A percentile compares a stretch with the other conserved stretches of the same genome.
These are phyloP conservation scores for Ustilago loliicola DNA, from an alignment of 1,284 basidiomycete species.

Conservation along the genomic window DNA sequence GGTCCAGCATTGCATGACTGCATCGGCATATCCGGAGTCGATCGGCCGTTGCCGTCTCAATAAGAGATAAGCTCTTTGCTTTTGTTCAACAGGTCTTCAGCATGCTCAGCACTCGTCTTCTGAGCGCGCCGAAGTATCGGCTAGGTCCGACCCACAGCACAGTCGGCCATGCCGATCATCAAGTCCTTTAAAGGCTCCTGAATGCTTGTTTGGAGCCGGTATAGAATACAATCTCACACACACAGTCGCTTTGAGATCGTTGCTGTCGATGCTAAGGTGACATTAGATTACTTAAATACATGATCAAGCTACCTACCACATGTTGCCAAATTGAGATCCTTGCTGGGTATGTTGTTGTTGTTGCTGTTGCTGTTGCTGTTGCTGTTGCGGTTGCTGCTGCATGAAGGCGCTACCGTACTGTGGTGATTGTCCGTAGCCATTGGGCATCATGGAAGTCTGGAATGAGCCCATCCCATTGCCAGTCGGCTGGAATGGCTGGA, in stretches of 20 bases:
- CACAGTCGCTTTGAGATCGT: not conserved
- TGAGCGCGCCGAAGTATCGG: no score
- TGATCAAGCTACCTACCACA: slow-evolving; percentile 25
- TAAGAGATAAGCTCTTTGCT: not conserved
- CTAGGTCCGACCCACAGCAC: not conserved
- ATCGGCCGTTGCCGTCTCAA: not conserved
- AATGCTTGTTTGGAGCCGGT: not conserved
- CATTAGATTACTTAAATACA: not conserved
- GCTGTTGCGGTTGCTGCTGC: slow-evolving; percentile 43
- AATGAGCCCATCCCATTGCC: slow-evolving; percentile 1
- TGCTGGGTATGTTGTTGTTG: slow-evolving; percentile 46
- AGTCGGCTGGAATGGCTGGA: slow-evolving; percentile 9
- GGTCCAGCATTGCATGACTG: not conserved
- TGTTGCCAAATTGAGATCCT: slow-evolving; percentile 28
- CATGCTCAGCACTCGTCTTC: not conserved
- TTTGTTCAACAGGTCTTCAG: not conserved
- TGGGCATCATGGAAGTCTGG: slow-evolving; percentile 33
- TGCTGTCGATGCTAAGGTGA: not conserved
- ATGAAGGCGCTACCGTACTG: slow-evolving; percentile 22
- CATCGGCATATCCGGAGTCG: not conserved
- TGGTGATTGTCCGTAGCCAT: slow-evolving; percentile 22
- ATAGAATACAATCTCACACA: not conserved
- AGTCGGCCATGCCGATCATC: not conserved
- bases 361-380: slow-evolving; percentile 40
- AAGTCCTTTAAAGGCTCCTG: not conserved